phyloP scores from a whole-genome alignment of 768 basidiomycete species.

The Xanthoconium stramineum region DNA sequence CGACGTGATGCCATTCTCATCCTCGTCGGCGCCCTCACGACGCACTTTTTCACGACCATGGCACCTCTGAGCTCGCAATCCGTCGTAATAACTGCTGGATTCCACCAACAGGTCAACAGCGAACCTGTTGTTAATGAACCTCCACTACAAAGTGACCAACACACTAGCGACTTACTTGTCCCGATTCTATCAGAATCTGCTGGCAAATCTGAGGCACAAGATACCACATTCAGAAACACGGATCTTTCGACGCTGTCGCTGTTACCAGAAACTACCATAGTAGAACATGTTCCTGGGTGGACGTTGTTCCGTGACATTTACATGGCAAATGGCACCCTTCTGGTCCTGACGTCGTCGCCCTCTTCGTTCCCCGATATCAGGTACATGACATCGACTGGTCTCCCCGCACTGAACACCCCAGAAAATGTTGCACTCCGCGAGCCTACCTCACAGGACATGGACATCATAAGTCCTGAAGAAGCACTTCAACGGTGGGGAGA shows the following conservation, averaged over 20 bases:
- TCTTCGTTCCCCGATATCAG: constrained; percentile 43
- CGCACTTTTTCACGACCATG: constrained; percentile 50
- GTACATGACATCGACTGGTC: constrained; percentile 67
- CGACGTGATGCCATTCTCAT: constrained; percentile 59
- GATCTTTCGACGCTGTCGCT: constrained; percentile 8
- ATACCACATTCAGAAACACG: background rate
- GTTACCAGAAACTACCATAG: constrained; percentile 53
- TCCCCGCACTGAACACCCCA: constrained; percentile 52
- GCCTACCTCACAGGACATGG: constrained; percentile 63
- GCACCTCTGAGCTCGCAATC: constrained; percentile 30
- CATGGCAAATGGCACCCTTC: constrained; percentile 79
- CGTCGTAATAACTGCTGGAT: constrained; percentile 30
- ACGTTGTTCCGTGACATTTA: constrained; percentile 82
- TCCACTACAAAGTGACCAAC: constrained; percentile 4
- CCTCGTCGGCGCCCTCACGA: constrained; percentile 52
- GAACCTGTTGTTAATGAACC: background rate
- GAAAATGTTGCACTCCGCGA: constrained; percentile 67
- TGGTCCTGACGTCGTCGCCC: constrained; percentile 53
- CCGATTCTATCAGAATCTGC: background rate
- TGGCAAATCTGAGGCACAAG: background rate
- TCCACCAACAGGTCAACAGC: constrained; percentile 9
- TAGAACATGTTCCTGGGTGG: constrained; percentile 78
- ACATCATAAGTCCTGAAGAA: constrained; percentile 55
- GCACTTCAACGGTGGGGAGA: constrained; percentile 63
- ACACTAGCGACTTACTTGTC: background rate